Evolutionary conservation across 345 rosid species (phyloP).

Genomic region (Gossypium longicalyx): DNA sequence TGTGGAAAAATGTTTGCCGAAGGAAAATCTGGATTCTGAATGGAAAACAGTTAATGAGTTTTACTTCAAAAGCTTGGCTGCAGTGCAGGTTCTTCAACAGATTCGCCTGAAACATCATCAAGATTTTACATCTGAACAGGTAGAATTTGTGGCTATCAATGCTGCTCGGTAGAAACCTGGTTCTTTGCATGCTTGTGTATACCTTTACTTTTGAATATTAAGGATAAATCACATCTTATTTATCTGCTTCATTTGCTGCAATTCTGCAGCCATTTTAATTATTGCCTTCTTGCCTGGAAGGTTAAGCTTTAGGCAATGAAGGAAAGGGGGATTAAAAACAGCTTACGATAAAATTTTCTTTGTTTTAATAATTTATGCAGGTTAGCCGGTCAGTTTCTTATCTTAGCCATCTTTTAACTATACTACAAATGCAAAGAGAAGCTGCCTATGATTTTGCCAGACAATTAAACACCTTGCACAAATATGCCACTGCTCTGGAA

Average conservation of each 20-base stretch:
- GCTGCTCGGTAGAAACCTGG: background rate
- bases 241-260: background rate
- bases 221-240: background rate
- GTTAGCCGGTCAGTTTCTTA: conserved; percentile 62
- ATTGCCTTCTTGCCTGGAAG: background rate
- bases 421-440: conserved; percentile 71
- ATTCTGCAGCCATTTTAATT: background rate
- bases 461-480: conserved; percentile 41
- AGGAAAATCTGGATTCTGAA: conserved; percentile 32
- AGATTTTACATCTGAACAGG: conserved; percentile 82
- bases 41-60: conserved; percentile 67
- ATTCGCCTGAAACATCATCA: conserved; percentile 57
- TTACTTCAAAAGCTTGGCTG: conserved; percentile 78
- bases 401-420: conserved; percentile 68
- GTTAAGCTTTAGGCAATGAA: background rate
- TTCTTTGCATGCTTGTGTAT: background rate
- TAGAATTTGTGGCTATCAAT: conserved; percentile 21
- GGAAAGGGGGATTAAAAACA: background rate
- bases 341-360: background rate
- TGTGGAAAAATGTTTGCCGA: conserved; percentile 24
- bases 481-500: conserved; percentile 36
- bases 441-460: conserved; percentile 55
- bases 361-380: conserved; percentile 36
- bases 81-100: conserved; percentile 61
- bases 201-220: background rate